phyloP scores from a whole-genome alignment of 768 basidiomycete species.

The Lactarius quietus region DNA sequence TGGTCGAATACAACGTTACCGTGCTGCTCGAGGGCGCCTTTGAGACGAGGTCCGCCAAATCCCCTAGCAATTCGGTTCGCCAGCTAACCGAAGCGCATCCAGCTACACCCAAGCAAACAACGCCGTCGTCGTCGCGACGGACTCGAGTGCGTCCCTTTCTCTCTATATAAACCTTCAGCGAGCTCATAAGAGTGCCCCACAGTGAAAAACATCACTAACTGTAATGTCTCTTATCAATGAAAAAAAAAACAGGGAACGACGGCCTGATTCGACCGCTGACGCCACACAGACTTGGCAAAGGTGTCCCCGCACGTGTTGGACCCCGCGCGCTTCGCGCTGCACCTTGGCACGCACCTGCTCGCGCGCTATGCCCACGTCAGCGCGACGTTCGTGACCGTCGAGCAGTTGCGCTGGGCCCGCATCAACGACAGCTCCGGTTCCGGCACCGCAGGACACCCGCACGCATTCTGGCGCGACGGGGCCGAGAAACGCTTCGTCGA shows the following conservation, averaged over 20 bases:
- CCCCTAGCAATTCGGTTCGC: not conserved
- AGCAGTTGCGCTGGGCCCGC: slow-evolving; percentile 82
- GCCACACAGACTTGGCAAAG: slow-evolving; percentile 72
- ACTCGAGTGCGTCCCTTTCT: slow-evolving; percentile 46
- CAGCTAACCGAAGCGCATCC: not conserved
- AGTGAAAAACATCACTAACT: slow-evolving; percentile 43
- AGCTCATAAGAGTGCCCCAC: not conserved
- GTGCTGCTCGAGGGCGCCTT: slow-evolving; percentile 82
- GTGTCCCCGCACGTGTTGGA: slow-evolving; percentile 81
- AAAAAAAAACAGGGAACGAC: no score
- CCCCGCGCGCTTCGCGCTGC: slow-evolving; percentile 83
- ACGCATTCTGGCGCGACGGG: slow-evolving; percentile 85
- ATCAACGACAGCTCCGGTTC: slow-evolving; percentile 45
- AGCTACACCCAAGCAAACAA: slow-evolving; percentile 92
- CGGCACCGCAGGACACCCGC: slow-evolving; percentile 53
- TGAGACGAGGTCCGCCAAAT: slow-evolving; percentile 62
- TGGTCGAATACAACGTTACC: slow-evolving; percentile 83
- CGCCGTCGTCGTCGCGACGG: slow-evolving; percentile 83
- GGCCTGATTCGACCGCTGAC: no score
- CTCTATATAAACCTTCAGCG: not conserved
- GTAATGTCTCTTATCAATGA: slow-evolving; percentile 23
- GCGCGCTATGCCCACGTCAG: slow-evolving; percentile 73
- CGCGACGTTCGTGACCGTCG: slow-evolving; percentile 66
- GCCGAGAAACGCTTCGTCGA: slow-evolving; percentile 78
- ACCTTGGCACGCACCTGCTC: slow-evolving; percentile 80